Evolutionary conservation across 176 grass and related monocot genomes (phyloP), one percentile per base, ranked within the genome.

Genomic region (Puya raimondii): DNA sequence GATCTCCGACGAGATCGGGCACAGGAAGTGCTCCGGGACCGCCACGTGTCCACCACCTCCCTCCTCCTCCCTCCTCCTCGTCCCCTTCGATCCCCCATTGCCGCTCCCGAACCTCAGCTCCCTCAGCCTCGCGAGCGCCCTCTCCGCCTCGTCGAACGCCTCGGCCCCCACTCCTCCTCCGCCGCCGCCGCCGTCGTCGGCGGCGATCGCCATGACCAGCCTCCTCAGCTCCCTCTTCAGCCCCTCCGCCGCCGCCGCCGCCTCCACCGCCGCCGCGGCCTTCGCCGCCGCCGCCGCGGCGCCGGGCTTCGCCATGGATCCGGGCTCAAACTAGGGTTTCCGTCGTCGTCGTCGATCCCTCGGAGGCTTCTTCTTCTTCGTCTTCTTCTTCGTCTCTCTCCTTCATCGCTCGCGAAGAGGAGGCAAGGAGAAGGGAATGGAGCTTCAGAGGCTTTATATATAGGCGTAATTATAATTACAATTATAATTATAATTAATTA

Each of bases 1-100:
- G 61, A 91, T 72, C 52, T 72, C 81, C 47, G 77, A 73, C 2
- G 91, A 96, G 47, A 96, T 85, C 65, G 91, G 85, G 74, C 91
- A 96, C 5, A 91, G 48, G 72, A 91, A 91, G 51, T 80, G 66
- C 75, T 83, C 47, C 1, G 91, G 91, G 20, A 85, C 29, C 20
- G 53, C 66, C 13, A 64, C 68, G 68, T 47, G 6, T 12, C 48
- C 42, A 23, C 50, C 16, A 14, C 26, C 12, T 6, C 23, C 73
- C 15, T 42, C 67, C 2, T 64, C 69, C 4, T 64, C 67, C 33
- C 65, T 69, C 51, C 52, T 53, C 61, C 59, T 16, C 25, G 51
- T 69, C 57, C 52, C 61, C 53, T 53, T 16, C 25, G 51, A n/a
- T 26, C 70, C 48, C 2, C 50, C 79, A 1, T 25, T 29, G 26